Evolutionary conservation across 2,329 filamentous ascomycete genomes (phyloP).

Genomic region (Phoma herbarum): DNA sequence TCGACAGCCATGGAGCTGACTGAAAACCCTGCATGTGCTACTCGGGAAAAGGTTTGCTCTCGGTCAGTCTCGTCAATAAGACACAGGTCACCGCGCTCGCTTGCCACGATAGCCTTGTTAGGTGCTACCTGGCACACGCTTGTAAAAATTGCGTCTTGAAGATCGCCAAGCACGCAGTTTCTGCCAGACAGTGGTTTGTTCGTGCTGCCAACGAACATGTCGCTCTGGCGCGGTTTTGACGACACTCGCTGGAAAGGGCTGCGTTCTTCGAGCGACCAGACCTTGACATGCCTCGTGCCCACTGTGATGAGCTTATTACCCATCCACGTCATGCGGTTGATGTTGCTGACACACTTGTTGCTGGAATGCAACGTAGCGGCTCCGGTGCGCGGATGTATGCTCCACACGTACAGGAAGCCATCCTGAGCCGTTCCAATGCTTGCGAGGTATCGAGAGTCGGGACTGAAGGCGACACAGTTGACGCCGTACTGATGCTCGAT

Average conservation of each 20-base stretch:
- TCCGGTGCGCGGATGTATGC: slow-evolving; percentile 81
- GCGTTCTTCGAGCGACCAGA: slow-evolving; percentile 84
- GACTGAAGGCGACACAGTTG: slow-evolving; percentile 86
- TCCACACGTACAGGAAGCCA: slow-evolving; percentile 93
- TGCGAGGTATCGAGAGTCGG: slow-evolving; percentile 84
- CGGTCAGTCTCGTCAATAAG: slow-evolving; percentile 80
- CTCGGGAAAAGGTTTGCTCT: slow-evolving; percentile 73
- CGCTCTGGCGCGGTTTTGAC: slow-evolving; percentile 46
- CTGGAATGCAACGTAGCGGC: slow-evolving; percentile 80
- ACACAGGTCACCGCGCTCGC: slow-evolving; percentile 89
- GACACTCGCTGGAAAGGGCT: slow-evolving; percentile 60
- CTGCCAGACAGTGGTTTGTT: slow-evolving; percentile 79
- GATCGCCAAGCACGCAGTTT: slow-evolving; percentile 82
- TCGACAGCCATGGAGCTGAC: slow-evolving; percentile 73
- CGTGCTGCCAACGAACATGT: slow-evolving; percentile 49
- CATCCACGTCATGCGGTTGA: slow-evolving; percentile 91
- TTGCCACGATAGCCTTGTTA: slow-evolving; percentile 80
- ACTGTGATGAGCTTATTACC: slow-evolving; percentile 84
- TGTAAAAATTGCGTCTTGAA: slow-evolving; percentile 86
- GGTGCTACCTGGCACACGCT: slow-evolving; percentile 77
- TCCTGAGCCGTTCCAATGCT: slow-evolving; percentile 90
- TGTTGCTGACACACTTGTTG: slow-evolving; percentile 90
- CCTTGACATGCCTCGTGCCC: slow-evolving; percentile 89
- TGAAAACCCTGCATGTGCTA: slow-evolving; percentile 72
- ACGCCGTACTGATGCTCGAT: slow-evolving; percentile 93